These are phyloP conservation scores for Trichomonas gallinae DNA, from an alignment of 208 protist species.

Conservation along the genomic window DNA sequence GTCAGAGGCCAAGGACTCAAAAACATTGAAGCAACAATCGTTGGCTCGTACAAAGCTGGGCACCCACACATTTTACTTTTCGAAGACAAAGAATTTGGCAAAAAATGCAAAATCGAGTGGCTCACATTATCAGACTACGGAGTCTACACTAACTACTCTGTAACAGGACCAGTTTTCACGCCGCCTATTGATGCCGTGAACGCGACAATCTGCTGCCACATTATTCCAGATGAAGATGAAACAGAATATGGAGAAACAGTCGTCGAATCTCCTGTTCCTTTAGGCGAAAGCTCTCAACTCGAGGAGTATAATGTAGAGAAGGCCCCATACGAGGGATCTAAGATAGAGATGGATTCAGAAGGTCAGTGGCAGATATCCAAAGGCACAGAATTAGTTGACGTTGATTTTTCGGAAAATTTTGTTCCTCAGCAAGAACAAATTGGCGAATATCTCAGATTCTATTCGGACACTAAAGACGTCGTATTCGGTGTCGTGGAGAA, in stretches of 20 bases:
- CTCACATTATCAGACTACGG: background rate
- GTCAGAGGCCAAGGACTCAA: background rate
- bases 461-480: background rate
- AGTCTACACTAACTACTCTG: background rate
- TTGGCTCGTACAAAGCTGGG: background rate
- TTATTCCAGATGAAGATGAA: background rate
- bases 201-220: background rate
- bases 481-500: background rate
- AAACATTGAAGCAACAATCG: background rate
- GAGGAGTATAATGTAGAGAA: background rate
- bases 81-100: background rate
- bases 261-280: background rate
- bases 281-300: background rate
- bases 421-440: background rate
- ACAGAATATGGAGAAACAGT: background rate
- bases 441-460: background rate
- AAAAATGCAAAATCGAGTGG: background rate
- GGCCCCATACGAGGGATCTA: background rate
- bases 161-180: background rate
- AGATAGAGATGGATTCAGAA: background rate
- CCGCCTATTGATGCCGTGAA: background rate
- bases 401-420: background rate
- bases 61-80: background rate
- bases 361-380: background rate
- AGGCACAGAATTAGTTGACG: background rate